Base-by-base conservation (phyloP, 2,329 filamentous ascomycete species). In the Fusarium guadeloupense region DNA sequence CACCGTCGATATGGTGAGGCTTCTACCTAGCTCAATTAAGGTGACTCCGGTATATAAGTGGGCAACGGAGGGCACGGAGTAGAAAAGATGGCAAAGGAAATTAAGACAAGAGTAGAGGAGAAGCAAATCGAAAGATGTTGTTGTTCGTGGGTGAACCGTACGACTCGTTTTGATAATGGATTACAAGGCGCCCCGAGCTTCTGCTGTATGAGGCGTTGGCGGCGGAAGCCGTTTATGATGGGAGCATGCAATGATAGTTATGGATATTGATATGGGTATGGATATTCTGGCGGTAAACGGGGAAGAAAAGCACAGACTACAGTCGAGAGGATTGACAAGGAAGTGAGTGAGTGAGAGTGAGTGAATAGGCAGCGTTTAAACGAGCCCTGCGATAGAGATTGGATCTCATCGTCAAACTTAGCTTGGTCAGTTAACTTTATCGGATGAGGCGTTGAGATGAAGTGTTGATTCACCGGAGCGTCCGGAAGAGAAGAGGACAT, bases 1-100 rank as follows among this genome's bases (percentile, higher is more conserved):
- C 48, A 43, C 60, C 44, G 59, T 64, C 38, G 44, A 26, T 34
- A 54, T 54, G 40, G 59, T 61, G 59, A 63, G 48, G 40, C 44
- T 64, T 61, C 59, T 64, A 64, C 59, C 60, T 64, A 64, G 60
- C 60, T 64, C 45, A 48, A 54, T 52, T 34, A 39, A 62, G 59
- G 45, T 38, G 52, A 48, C 60, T 57, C 60, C 60, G 50, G 52
- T 64, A 64, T 64, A 64, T 61, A 57, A 61, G 57, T 61, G 57
- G 54, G 43, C 54, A 59, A 41, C 16, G 38, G 19, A 3, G 9
- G 8, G n/a, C n/a, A n/a, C n/a, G 10, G 34, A n/a, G 4, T 5
- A 12, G 10, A 28, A 28, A 47, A 42, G 37, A 46, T 17, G 17
- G 30, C 31, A 43, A 59, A 44, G 38, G 52, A 43, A 53, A 62